These are phyloP conservation scores for Neopestalotiopsis clavispora DNA, from an alignment of 2,329 filamentous ascomycete genomes.

Conservation along the genomic window DNA sequence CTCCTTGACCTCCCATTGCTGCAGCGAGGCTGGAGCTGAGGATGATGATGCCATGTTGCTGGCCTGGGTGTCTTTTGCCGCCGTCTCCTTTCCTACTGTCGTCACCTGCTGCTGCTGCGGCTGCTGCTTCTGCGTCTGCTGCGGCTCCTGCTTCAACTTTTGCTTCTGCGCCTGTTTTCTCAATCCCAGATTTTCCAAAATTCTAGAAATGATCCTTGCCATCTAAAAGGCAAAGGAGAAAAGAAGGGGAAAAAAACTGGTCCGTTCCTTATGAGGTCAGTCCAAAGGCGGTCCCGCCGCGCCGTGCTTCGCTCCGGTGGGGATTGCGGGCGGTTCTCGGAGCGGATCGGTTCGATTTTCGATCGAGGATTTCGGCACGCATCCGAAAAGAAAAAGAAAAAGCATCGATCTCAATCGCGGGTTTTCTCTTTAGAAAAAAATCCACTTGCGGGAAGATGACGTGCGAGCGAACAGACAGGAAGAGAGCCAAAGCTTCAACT, in stretches of 20 bases:
- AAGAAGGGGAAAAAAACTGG: background rate
- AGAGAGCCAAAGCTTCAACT: too few relatives aligned
- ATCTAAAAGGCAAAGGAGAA: background rate
- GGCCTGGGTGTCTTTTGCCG: constrained; percentile 53
- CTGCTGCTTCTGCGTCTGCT: background rate
- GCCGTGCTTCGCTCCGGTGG: constrained; percentile 2
- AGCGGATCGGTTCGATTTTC: constrained; percentile 16
- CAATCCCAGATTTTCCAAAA: background rate
- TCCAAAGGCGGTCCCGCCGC: background rate
- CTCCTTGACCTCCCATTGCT: constrained; percentile 56
- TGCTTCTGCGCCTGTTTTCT: constrained; percentile 15
- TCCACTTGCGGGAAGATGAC: too few relatives aligned
- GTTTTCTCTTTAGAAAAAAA: background rate
- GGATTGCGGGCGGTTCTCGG: constrained; percentile 14
- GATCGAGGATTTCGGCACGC: constrained; percentile 11
- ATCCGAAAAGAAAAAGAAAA: constrained; percentile 3
- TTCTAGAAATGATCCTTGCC: background rate
- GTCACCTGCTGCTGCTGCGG: constrained; percentile 6
- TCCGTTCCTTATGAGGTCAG: background rate
- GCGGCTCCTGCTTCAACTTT: constrained; percentile 13
- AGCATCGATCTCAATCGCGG: background rate
- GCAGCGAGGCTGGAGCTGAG: constrained; percentile 35
- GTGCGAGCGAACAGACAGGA: too few relatives aligned
- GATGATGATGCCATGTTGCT: constrained; percentile 30
- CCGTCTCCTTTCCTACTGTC: constrained; percentile 51